Evolutionary conservation across 257 asterid genomes (phyloP), one percentile per base, ranked within the genome.

Genomic region (Petrea volubilis): DNA sequence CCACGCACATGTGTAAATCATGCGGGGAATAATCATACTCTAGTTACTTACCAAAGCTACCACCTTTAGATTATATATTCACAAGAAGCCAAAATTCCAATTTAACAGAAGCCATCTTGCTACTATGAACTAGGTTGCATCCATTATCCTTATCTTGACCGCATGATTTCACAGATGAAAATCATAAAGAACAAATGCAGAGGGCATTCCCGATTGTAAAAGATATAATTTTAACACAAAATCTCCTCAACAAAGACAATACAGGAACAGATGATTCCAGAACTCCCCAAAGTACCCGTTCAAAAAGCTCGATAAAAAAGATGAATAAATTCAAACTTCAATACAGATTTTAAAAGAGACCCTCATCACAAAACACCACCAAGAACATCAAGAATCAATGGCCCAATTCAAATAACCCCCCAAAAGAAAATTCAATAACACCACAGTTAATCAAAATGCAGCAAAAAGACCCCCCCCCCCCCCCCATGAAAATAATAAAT

Each of bases 351-450:
- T 62, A 20, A 49, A 18, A 59, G 17, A 64, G 50, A 46, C 62
- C 63, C 70, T 3, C 47, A 72, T 27, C 34, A 28, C 7, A 15
- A 18, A 61, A 6, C 27, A 23, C 6, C 3, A 49, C 55, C 31
- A 72, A 50, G 21, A 60, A 71, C 59, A 40, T 57, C 68, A 55
- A 38, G 25, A 67, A 60, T 6, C 52, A 65, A 27, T 15, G 29
- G 29, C 66, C 66, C 55, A 60, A 4, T 36, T 23, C 69, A 13
- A 51, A 12, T 20, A 52, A 62, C 17, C 27, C 17, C 27, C 14
- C 1, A 21, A 28, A n/a, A 49, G 4, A 38, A 21, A 23, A 68
- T 3, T 3, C 7, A 14, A 25, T 4, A 15, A 52, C 24, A 38
- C 23, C n/a, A n/a, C n/a, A n/a, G n/a, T 18, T 15, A 13, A 67